Conservation (phyloP, 768 basidiomycete species). For the Mycena metata region DNA sequence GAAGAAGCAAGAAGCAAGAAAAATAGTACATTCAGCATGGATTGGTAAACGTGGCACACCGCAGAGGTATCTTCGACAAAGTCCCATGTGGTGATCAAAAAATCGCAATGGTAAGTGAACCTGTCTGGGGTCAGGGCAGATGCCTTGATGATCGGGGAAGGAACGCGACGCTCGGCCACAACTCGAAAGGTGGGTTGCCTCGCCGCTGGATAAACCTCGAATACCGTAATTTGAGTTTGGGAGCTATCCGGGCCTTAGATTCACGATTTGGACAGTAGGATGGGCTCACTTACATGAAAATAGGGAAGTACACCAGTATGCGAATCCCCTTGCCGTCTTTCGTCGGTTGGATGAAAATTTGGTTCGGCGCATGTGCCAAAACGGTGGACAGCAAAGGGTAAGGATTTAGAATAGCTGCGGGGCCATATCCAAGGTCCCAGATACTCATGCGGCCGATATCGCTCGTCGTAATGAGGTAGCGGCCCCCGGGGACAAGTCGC, state of each 20-base stretch:
- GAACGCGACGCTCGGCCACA: slow-evolving; percentile 9
- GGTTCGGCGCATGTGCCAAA: not conserved
- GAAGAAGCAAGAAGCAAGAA: not conserved
- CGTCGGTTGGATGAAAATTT: slow-evolving; percentile 26
- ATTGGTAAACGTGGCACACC: slow-evolving; percentile 20
- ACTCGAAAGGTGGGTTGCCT: not conserved
- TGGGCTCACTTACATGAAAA: slow-evolving; percentile 7
- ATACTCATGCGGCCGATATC: slow-evolving; percentile 36
- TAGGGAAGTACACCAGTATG: not conserved
- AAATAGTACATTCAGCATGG: slow-evolving; percentile 4
- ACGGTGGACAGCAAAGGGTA: slow-evolving; percentile 29
- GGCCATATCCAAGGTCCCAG: slow-evolving; percentile 46
- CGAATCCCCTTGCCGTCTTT: slow-evolving; percentile 9
- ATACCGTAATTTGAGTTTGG: slow-evolving; percentile 8
- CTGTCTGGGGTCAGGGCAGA: slow-evolving; percentile 16
- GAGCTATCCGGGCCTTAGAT: not conserved
- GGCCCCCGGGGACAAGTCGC: slow-evolving; percentile 49
- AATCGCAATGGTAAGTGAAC: slow-evolving; percentile 23
- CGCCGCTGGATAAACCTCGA: slow-evolving; percentile 22
- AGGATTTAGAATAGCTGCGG: slow-evolving; percentile 33
- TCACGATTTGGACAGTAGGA: not conserved
- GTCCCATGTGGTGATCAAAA: slow-evolving; percentile 25
- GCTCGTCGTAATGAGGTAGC: slow-evolving; percentile 45
- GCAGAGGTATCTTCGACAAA: slow-evolving; percentile 23
- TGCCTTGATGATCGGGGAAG: not conserved